A percentile compares a stretch with the other conserved stretches of the same genome.
phyloP scores from a whole-genome alignment of 768 basidiomycete species.

The Kwoniella botswanensis region DNA sequence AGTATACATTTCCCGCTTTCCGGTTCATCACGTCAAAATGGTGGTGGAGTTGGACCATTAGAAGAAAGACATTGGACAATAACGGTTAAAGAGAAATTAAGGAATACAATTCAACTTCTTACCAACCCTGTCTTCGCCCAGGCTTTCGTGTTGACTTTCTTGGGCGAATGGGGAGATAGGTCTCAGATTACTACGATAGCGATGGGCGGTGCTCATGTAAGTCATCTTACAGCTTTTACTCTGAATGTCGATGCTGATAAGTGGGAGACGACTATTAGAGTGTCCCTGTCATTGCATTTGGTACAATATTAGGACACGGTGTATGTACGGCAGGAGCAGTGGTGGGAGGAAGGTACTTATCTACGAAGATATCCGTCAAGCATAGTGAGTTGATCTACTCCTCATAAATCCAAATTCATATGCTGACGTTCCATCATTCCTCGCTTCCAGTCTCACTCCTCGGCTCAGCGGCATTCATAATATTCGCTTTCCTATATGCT shows the following conservation, averaged over 20 bases:
- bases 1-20: slow-evolving; percentile 31
- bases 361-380: slow-evolving; percentile 93
- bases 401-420: neutral
- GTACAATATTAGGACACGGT: slow-evolving; percentile 86
- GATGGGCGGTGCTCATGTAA: slow-evolving; percentile 89
- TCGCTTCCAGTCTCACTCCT: slow-evolving; percentile 73
- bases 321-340: slow-evolving; percentile 88
- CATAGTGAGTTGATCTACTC: slow-evolving; percentile 68
- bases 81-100: slow-evolving; percentile 66
- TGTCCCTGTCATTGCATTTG: slow-evolving; percentile 85
- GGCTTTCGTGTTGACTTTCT: slow-evolving; percentile 89
- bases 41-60: slow-evolving; percentile 28
- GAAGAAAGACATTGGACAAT: slow-evolving; percentile 24
- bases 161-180: slow-evolving; percentile 99
- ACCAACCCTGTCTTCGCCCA: slow-evolving; percentile 94
- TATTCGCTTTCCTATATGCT: slow-evolving; percentile 81
- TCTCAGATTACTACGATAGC: slow-evolving; percentile 98
- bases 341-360: slow-evolving; percentile 88
- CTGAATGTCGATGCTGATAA: neutral
- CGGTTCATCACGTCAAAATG: neutral
- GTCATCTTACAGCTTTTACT: slow-evolving; percentile 42
- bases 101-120: slow-evolving; percentile 81
- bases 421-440: slow-evolving; percentile 10
- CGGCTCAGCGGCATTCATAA: slow-evolving; percentile 78
- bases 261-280: slow-evolving; percentile 64